phyloP scores from a whole-genome alignment of 1,139 yeast species.

The Meyerozyma athensensis region DNA sequence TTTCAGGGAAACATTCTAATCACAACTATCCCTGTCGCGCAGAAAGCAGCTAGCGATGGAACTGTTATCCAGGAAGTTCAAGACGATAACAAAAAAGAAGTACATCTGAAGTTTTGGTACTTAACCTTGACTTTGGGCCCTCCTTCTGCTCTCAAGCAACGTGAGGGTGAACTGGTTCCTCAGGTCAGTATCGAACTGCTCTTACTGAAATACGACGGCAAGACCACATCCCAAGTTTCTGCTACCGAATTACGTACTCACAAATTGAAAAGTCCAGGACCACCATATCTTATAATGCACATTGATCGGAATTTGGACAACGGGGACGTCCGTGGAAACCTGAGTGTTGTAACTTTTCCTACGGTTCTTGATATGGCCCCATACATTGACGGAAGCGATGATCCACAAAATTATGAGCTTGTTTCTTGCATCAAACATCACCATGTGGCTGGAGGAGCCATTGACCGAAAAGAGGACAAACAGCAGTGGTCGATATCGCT shows the following conservation, averaged over 20 bases:
- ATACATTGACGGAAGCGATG: slow-evolving; percentile 16
- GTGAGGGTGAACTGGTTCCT: slow-evolving; percentile 33
- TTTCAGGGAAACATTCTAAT: slow-evolving; percentile 54
- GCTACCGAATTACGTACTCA: slow-evolving; percentile 28
- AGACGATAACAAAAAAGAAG: slow-evolving; percentile 13
- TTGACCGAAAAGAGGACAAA: slow-evolving; percentile 22
- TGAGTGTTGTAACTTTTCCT: slow-evolving; percentile 63
- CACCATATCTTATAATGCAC: slow-evolving; percentile 52
- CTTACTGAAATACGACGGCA: slow-evolving; percentile 41
- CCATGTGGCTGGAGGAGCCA: slow-evolving; percentile 15
- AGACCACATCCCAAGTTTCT: slow-evolving; percentile 14
- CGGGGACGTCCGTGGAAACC: slow-evolving; percentile 39
- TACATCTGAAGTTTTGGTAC: slow-evolving; percentile 49
- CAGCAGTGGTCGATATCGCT: slow-evolving; percentile 52
- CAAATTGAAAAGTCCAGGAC: slow-evolving; percentile 37
- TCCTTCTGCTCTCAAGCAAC: slow-evolving; percentile 44
- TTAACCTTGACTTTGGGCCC: slow-evolving; percentile 58
- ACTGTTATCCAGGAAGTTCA: slow-evolving; percentile 19
- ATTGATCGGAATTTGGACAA: slow-evolving; percentile 47
- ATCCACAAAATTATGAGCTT: slow-evolving; percentile 35
- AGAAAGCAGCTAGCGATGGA: slow-evolving; percentile 16
- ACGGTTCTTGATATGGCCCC: slow-evolving; percentile 38
- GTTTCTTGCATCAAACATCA: slow-evolving; percentile 51
- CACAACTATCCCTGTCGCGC: slow-evolving; percentile 19
- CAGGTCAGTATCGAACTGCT: slow-evolving; percentile 48